Evolutionary conservation across 179 eudicot species (phyloP).

Genomic region (Amaranthus tricolor): DNA sequence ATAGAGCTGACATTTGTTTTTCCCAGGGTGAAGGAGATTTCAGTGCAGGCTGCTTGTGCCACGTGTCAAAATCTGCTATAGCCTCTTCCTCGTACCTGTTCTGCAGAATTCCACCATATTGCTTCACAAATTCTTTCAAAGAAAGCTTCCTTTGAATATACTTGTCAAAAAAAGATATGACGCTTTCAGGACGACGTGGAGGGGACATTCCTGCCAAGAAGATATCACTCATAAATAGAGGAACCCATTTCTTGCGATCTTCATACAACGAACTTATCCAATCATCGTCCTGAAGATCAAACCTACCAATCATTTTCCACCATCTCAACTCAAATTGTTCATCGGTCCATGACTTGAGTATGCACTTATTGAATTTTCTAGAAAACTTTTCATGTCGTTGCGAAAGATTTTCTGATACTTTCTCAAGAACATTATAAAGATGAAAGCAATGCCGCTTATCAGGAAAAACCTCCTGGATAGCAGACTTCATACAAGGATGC

Average conservation of each 20-base stretch:
- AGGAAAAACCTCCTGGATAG: constrained; percentile 39
- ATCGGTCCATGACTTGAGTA: constrained; percentile 42
- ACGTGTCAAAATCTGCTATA: constrained; percentile 49
- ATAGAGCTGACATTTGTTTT: constrained; percentile 46
- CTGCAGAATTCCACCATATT: constrained; percentile 42
- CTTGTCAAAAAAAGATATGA: constrained; percentile 47
- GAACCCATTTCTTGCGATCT: constrained; percentile 49
- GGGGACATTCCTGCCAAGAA: constrained; percentile 52
- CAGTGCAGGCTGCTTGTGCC: constrained; percentile 46
- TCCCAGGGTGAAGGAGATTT: constrained; percentile 57
- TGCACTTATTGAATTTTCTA: constrained; percentile 39
- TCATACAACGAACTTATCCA: constrained; percentile 43
- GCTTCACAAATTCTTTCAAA: constrained; percentile 44
- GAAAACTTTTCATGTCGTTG: constrained; percentile 34
- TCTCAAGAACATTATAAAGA: constrained; percentile 41
- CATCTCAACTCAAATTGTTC: constrained; percentile 46
- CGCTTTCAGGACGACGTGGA: constrained; percentile 36
- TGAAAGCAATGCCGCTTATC: constrained; percentile 38
- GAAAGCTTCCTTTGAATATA: constrained; percentile 46
- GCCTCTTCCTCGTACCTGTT: constrained; percentile 51
- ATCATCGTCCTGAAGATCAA: constrained; percentile 49
- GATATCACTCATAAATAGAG: constrained; percentile 32
- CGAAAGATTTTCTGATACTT: constrained; percentile 33
- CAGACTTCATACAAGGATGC: constrained; percentile 37
- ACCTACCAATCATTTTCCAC: constrained; percentile 45